Percentiles rank a stretch among this genome's conserved stretches.
These are phyloP conservation scores for Trichoderma asperelloides DNA, from an alignment of 495 filamentous ascomycete genomes.

Conservation along the genomic window DNA sequence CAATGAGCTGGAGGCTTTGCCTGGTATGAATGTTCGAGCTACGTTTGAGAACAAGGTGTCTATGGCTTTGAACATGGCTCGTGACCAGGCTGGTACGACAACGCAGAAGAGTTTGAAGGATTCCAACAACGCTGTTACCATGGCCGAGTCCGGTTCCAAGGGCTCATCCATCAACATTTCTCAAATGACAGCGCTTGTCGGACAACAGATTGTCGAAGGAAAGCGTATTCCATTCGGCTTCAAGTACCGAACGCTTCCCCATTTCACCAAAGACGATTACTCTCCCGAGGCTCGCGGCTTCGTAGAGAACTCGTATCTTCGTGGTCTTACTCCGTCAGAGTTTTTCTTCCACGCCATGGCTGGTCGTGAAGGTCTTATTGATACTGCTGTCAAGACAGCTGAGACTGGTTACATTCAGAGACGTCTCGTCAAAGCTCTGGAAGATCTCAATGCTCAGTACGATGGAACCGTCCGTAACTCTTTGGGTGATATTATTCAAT, in stretches of 20 bases:
- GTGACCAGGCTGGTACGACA: conserved; percentile 88
- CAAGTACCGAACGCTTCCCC: conserved; percentile 93
- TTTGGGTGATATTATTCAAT: conserved; percentile 92
- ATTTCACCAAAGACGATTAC: conserved; percentile 99
- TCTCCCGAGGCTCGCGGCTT: conserved; percentile 95
- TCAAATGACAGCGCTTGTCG: conserved; percentile 96
- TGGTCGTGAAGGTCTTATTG: conserved; percentile 98
- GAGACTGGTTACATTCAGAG: conserved; percentile 99
- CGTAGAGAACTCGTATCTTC: conserved; percentile 97
- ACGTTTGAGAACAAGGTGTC: conserved; percentile 96
- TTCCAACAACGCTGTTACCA: conserved; percentile 88
- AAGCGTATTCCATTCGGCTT: conserved; percentile 99
- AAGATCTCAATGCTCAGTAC: conserved; percentile 96
- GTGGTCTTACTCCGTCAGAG: conserved; percentile 88
- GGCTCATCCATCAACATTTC: conserved; percentile 98
- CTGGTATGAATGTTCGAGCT: conserved; percentile 96
- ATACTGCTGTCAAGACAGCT: conserved; percentile 98
- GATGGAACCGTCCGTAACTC: conserved; percentile 97
- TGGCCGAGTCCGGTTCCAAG: conserved; percentile 94
- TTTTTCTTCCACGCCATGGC: conserved; percentile 99
- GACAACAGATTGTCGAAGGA: conserved; percentile 95
- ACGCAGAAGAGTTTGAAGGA: conserved; percentile 90
- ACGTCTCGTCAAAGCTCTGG: conserved; percentile 92
- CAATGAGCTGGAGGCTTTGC: conserved; percentile 76
- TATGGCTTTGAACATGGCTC: conserved; percentile 84